Base-by-base conservation (phyloP, 108 stramenopile genomes). In the Nitzschia inconspicua region DNA sequence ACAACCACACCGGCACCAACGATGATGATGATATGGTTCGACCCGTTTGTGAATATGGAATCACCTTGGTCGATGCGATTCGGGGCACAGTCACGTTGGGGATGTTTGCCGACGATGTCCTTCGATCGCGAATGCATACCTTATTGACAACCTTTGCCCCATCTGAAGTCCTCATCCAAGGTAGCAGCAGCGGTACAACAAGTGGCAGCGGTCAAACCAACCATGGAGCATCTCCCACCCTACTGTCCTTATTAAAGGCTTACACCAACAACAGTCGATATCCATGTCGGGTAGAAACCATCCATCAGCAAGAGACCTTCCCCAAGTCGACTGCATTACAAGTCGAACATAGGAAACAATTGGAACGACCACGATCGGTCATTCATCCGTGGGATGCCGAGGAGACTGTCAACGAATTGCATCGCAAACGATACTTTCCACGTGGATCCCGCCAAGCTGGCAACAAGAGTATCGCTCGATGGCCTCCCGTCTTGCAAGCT, bases 21-120 rank as follows among this genome's bases (percentile, higher is more conserved):
- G 43, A 46, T 5, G 58, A 59, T 16, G 76, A 66, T 23, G 76
- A 75, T 26, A 55, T 53, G 19, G 77, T 66, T 54, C 68, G 68
- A 22, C 84, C 89, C 8, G 83, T 86, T 43, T 89, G 88, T 66
- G 96, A 93, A 63, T 95, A 91, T 70, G 99, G 99, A 30, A 79
- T 98, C 16, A 91, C 92, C 36, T 43, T 94, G 28, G 86, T 96
- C 14, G 97, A 99, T 75, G 89, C 96, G 6, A 70, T 92, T 0
- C 79, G 84, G 10, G 93, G 80, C 3, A 66, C 62, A 0, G 74
- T 99, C 18, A 91, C 91, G n/a, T 58, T 99, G 10, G 97, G 96
- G 9, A 95, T 97, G 63, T 99, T 99, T 77, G 95, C 90, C 1
- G 99, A 99, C 75, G 95, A 96, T 71, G 68, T 85, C 6, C 72